phyloP scores from a whole-genome alignment of 352 stramenopile species.

The Thalassiosira hispida region DNA sequence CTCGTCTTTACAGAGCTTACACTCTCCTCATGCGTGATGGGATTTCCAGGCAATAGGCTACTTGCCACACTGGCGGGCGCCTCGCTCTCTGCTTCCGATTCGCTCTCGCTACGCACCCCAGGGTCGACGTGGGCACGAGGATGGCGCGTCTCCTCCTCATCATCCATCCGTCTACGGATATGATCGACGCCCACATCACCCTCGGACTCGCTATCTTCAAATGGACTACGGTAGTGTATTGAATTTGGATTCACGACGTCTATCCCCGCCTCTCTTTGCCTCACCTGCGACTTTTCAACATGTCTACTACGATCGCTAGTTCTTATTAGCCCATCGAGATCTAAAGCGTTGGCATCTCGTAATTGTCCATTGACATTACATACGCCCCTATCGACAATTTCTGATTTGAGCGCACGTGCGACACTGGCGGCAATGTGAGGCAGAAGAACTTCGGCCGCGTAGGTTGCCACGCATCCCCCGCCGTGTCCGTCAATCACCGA shows the following conservation, averaged over 20 bases:
- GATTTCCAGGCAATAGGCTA: constrained; percentile 47
- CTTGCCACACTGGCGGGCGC: constrained; percentile 35
- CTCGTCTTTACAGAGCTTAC: no score
- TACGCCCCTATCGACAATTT: constrained; percentile 74
- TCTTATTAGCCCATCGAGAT: constrained; percentile 78
- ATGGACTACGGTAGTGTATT: constrained; percentile 75
- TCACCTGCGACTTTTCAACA: constrained; percentile 2
- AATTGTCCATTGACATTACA: constrained; percentile 80
- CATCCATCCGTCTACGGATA: not conserved
- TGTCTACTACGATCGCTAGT: constrained; percentile 61
- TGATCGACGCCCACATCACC: constrained; percentile 48
- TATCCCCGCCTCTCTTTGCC: constrained; percentile 41
- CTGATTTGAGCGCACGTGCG: constrained; percentile 66
- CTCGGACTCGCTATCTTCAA: constrained; percentile 62
- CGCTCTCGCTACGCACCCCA: constrained; percentile 17
- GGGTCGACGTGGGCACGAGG: not conserved
- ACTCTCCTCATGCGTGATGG: no score
- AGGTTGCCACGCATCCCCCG: constrained; percentile 75
- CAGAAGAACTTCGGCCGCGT: constrained; percentile 76
- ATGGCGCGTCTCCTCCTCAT: constrained; percentile 13
- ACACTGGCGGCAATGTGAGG: constrained; percentile 74
- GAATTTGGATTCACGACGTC: constrained; percentile 71
- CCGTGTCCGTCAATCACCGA: constrained; percentile 81
- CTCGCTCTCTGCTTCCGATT: constrained; percentile 46
- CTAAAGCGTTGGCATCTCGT: constrained; percentile 75